These are phyloP conservation scores for Lagenidium giganteum DNA, from an alignment of 352 stramenopile species.

Conservation along the genomic window DNA sequence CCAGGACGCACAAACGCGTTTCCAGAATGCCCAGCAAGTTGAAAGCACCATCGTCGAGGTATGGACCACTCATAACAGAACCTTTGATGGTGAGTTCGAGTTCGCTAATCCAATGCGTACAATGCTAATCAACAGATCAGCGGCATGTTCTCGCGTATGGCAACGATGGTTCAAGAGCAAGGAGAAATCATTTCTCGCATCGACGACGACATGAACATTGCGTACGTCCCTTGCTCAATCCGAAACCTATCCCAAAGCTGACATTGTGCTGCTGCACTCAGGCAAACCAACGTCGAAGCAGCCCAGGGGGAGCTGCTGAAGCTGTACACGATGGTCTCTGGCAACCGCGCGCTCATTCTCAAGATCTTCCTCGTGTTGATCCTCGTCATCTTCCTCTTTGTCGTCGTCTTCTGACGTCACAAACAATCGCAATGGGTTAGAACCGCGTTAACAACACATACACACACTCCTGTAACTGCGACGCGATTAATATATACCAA, in stretches of 20 bases:
- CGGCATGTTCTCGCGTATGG: constrained; percentile 85
- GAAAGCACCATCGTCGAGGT: too few relatives aligned
- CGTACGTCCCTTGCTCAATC: constrained; percentile 48
- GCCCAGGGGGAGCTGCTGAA: constrained; percentile 76
- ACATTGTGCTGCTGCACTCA: constrained; percentile 9
- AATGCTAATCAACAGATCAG: too few relatives aligned
- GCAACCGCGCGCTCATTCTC: constrained; percentile 78
- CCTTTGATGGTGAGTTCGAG: too few relatives aligned
- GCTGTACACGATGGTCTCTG: constrained; percentile 78
- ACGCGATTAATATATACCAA: too few relatives aligned
- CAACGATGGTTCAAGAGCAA: constrained; percentile 76
- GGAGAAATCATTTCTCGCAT: constrained; percentile 78
- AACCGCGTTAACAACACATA: too few relatives aligned
- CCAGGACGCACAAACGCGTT: too few relatives aligned
- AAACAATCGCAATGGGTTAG: neutral
- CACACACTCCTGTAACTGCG: too few relatives aligned
- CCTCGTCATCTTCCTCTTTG: constrained; percentile 82
- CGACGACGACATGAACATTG: constrained; percentile 84
- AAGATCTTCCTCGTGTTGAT: constrained; percentile 84
- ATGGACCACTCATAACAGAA: too few relatives aligned
- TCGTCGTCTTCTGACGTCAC: constrained; percentile 61
- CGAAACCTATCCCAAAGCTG: too few relatives aligned
- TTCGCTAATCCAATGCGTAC: too few relatives aligned
- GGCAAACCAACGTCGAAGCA: constrained; percentile 69
- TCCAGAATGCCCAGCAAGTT: too few relatives aligned